Evolutionary conservation across 2,329 filamentous ascomycete species (phyloP).

Genomic region (Bipolaris gigantea): DNA sequence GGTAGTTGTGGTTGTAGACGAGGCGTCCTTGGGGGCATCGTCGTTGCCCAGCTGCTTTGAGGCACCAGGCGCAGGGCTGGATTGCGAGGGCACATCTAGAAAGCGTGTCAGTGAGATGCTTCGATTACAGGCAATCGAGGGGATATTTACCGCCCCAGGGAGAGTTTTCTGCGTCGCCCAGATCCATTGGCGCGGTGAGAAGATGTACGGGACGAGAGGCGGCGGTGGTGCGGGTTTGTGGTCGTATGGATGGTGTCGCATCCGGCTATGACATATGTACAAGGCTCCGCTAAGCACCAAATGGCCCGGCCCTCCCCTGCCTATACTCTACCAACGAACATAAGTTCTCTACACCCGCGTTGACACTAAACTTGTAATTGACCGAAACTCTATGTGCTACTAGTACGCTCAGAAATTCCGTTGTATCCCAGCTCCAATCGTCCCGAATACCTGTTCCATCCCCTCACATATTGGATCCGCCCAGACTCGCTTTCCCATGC

Average conservation of each 20-base stretch:
- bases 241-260: conserved; percentile 3
- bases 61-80: conserved; percentile 46
- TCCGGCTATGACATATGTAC: conserved; percentile 1
- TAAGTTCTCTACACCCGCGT: background rate
- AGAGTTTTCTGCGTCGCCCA: conserved; percentile 48
- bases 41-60: conserved; percentile 44
- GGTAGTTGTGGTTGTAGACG: conserved; percentile 19
- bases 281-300: conserved; percentile 1
- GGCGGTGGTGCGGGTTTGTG: conserved; percentile 6
- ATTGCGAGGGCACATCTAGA: conserved; percentile 52
- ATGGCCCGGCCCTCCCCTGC: background rate
- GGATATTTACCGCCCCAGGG: conserved; percentile 46
- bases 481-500: conserved; percentile 42
- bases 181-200: conserved; percentile 42
- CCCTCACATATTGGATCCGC: conserved; percentile 23
- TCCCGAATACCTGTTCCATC: background rate
- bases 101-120: conserved; percentile 19
- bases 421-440: background rate
- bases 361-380: background rate
- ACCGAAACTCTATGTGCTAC: background rate
- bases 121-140: background rate
- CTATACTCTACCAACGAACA: too few species aligned
- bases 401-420: background rate
- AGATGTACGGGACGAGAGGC: conserved; percentile 16
- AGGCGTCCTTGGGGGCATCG: conserved; percentile 37